Conservation (phyloP, 2,329 filamentous ascomycete species). For the Shiraia sp. region DNA sequence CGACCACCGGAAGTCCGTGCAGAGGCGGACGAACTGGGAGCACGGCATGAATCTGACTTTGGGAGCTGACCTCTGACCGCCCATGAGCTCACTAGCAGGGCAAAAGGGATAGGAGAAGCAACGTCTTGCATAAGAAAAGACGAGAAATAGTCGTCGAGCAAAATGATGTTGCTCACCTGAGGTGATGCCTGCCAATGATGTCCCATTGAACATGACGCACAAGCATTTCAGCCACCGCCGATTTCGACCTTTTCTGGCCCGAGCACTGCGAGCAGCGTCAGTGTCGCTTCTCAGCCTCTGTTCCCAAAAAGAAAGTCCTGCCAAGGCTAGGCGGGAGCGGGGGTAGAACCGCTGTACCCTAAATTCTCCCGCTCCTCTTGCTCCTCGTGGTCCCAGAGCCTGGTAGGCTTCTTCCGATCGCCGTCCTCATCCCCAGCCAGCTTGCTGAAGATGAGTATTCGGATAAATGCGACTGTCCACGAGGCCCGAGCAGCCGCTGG, state of each 20-base stretch:
- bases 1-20: conserved; percentile 35
- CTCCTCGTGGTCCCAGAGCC: conserved; percentile 35
- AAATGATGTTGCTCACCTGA: conserved; percentile 32
- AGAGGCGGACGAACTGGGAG: conserved; percentile 31
- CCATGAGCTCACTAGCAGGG: conserved; percentile 29
- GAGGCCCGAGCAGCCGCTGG: conserved; percentile 40
- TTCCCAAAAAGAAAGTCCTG: conserved; percentile 42
- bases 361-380: conserved; percentile 42
- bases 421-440: conserved; percentile 23
- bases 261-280: conserved; percentile 43
- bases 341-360: conserved; percentile 42
- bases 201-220: conserved; percentile 40
- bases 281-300: conserved; percentile 43
- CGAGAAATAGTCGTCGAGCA: conserved; percentile 31
- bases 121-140: conserved; percentile 31
- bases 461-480: conserved; percentile 43
- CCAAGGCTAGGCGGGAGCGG: conserved; percentile 45
- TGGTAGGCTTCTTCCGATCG: conserved; percentile 26
- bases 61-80: conserved; percentile 28
- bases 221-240: conserved; percentile 46
- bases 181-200: conserved; percentile 35
- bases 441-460: conserved; percentile 40
- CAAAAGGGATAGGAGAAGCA: conserved; percentile 38
- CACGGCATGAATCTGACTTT: conserved; percentile 34
- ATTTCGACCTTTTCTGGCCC: conserved; percentile 43